Evolutionary conservation across 768 basidiomycete genomes (phyloP).

Genomic region (Boletus subcaerulescens): DNA sequence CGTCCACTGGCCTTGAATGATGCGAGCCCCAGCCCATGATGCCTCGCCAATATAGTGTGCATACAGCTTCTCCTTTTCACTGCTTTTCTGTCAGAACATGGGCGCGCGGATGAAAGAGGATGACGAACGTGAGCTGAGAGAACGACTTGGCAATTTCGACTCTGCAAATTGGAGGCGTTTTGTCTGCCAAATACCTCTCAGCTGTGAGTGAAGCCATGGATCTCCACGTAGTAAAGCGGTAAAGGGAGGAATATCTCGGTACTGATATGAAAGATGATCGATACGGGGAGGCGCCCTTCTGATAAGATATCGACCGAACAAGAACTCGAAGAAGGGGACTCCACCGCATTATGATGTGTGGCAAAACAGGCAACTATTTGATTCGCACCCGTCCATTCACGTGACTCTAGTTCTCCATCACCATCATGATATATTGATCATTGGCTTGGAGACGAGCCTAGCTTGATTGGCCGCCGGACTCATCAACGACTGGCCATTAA

Average conservation of each 20-base stretch:
- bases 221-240: constrained; percentile 3
- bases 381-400: too few relatives aligned
- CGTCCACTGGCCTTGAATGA: constrained; percentile 86
- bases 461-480: too few relatives aligned
- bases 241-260: neutral
- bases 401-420: too few relatives aligned
- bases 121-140: constrained; percentile 55
- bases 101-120: neutral
- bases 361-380: too few relatives aligned
- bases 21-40: constrained; percentile 80
- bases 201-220: constrained; percentile 36
- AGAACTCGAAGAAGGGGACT: neutral
- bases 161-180: constrained; percentile 70
- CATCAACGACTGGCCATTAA: too few relatives aligned
- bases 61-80: constrained; percentile 75
- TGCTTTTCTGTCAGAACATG: constrained; percentile 28
- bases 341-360: too few relatives aligned
- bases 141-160: constrained; percentile 70
- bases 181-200: constrained; percentile 75
- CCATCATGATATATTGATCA: too few relatives aligned
- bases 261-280: constrained; percentile 6
- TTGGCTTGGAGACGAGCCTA: too few relatives aligned
- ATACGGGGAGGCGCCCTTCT: constrained; percentile 1
- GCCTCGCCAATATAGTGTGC: constrained; percentile 69
- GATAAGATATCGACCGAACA: constrained; percentile 12